Base-by-base conservation (phyloP, 2,329 filamentous ascomycete genomes). In the Colletotrichum nymphaeae region DNA sequence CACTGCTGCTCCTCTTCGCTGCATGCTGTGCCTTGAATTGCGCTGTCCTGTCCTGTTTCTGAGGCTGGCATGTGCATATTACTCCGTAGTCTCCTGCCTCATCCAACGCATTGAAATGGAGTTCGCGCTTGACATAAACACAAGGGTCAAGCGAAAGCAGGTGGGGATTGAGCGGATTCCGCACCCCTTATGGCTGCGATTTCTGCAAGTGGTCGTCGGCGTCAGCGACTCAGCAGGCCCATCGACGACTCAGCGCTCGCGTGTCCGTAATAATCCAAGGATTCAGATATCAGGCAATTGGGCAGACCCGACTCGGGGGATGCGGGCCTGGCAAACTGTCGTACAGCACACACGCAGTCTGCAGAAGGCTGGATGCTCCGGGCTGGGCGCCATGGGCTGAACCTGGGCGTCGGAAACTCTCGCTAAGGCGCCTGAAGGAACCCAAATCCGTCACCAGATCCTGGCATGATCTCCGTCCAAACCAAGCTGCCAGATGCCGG, bases 341-440 rank as follows among this genome's bases (percentile, higher is more conserved):
- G 16, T 35, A 16, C 57, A 42, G 19, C 57, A 60, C 26, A 37
- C 42, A 32, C 11, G 12, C 37, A 19, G 19, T 49, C 46, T 28
- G 24, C 24, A 26, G 59, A 30, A 62, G 59, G 37, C 37, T 12
- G 28, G 57, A 64, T 64, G 52, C 32, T n/a, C 53, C 22, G 24
- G 22, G 37, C 46, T 28, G 16, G 70, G 66, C 60, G 37, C 37
- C 37, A 42, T 66, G 46, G 67, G 67, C 67, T 70, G 70, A 73
- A 66, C 71, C 67, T 73, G 71, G 67, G 67, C 62, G 55, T 66
- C 71, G 71, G 71, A 62, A 73, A 70, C 62, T 73, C 60, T 73
- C 67, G 71, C 71, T 73, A 59, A 70, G 26, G 70, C 70, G 67
- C 56, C 46, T 62, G 67, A 70, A 37, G 67, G 70, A 62, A 60